Evolutionary conservation across 345 rosid species (phyloP), one percentile per base, ranked within the genome.

Genomic region (Geranium brycei): DNA sequence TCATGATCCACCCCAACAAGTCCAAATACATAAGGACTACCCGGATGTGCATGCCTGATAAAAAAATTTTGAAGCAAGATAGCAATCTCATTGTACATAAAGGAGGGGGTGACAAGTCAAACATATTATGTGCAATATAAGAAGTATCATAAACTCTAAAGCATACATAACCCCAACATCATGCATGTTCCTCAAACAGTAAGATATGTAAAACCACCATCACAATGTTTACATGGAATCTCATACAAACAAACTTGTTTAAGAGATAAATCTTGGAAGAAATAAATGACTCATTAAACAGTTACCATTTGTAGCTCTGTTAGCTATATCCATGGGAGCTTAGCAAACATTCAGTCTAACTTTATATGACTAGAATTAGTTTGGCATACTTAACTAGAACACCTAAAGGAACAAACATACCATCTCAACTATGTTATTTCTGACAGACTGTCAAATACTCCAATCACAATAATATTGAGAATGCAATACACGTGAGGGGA

Each of bases 21-120:
- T 63, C 99, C 99, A 86, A 83, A 90, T 19, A 93, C 96, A 76
- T 90, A 93, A 64, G 99, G 99, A 81, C 89, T 93, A 66, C 99
- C 99, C 31, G 99, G 97, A 85, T 86, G 97, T 66, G 99, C 95
- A 86, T 93, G 99, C 90, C 99, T 93, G 62, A 61, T 2, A 4
- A 15, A 60, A 17, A 31, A 51, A 40, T 61, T 19, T 31, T 17
- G 6, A 56, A 51, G 8, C 55, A 69, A 15, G 5, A 57, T 47
- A 47, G 0, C 14, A 7, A 47, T 3, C 0, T 8, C 53, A 8
- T 47, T 47, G 53, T 47, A 47, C 13, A 47, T 8, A 47, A 47
- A 47, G 14, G 15, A 47, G 53, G 15, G 47, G 15, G 15, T 13
- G 3, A 47, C 15, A 47, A 47, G 15, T 6, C 3, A 47, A 47